Percentiles rank a stretch among this genome's conserved stretches.
phyloP scores from a whole-genome alignment of 495 filamentous ascomycete species.

The Clohesyomyces aquaticus region DNA sequence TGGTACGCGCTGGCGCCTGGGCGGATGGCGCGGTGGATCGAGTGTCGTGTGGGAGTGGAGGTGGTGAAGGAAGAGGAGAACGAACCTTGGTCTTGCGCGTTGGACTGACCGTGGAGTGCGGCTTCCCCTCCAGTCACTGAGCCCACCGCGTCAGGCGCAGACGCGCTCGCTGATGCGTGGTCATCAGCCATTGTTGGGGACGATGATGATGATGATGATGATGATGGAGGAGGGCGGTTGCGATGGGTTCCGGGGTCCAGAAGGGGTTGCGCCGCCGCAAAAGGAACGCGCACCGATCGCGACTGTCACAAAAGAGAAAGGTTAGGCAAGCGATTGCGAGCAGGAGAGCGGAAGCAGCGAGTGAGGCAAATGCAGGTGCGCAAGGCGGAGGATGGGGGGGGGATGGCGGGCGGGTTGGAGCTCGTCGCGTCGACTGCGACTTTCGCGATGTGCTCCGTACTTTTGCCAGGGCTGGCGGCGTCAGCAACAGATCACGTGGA shows the following conservation, averaged over 20 bases:
- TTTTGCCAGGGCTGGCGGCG: slow-evolving; percentile 4
- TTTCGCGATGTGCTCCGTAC: slow-evolving; percentile 21
- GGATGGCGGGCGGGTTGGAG: slow-evolving; percentile 9
- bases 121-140: slow-evolving; percentile 28
- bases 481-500: slow-evolving; percentile 5
- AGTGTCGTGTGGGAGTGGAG: slow-evolving; percentile 1
- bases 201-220: slow-evolving; percentile 2
- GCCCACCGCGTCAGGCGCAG: slow-evolving; percentile 21
- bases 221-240: slow-evolving; percentile 8
- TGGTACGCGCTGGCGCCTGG: neutral
- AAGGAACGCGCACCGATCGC: slow-evolving; percentile 27
- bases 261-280: slow-evolving; percentile 6
- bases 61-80: slow-evolving; percentile 6
- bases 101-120: slow-evolving; percentile 10
- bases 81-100: slow-evolving; percentile 32
- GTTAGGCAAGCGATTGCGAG: neutral
- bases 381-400: slow-evolving; percentile 11
- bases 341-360: slow-evolving; percentile 14
- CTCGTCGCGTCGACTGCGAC: slow-evolving; percentile 23
- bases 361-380: neutral
- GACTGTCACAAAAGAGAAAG: neutral
- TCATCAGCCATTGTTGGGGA: slow-evolving; percentile 30
- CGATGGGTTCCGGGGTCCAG: slow-evolving; percentile 21
- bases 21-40: slow-evolving; percentile 3
- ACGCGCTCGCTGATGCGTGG: slow-evolving; percentile 12